Conservation (phyloP, 1,284 basidiomycete genomes). For the Grifola frondosa region DNA sequence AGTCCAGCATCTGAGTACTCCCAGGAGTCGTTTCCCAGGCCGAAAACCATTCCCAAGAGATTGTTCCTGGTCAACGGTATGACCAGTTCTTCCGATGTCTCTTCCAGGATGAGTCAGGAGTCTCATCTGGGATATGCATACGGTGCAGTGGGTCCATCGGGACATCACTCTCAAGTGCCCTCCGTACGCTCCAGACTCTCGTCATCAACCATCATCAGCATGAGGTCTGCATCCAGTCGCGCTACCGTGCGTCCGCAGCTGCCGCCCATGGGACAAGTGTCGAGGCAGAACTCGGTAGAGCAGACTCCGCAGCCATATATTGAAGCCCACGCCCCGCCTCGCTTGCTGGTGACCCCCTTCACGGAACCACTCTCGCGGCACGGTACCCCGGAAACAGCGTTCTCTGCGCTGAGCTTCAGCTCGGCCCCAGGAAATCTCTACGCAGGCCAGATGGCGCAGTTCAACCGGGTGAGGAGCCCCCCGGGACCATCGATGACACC, state of each 20-base stretch:
- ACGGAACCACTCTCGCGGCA: constrained; percentile 18
- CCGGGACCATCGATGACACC: too few species aligned
- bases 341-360: constrained; percentile 24
- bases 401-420: constrained; percentile 11
- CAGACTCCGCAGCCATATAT: neutral
- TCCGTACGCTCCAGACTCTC: constrained; percentile 10
- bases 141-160: constrained; percentile 16
- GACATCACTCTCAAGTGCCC: neutral
- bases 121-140: constrained; percentile 9
- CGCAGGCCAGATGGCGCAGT: constrained; percentile 1
- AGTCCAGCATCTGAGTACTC: constrained; percentile 13
- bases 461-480: neutral
- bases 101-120: neutral
- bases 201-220: constrained; percentile 9
- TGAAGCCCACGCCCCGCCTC: constrained; percentile 1
- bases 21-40: constrained; percentile 2
- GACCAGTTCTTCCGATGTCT: neutral
- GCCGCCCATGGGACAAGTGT: constrained; percentile 1
- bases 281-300: constrained; percentile 1
- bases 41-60: constrained; percentile 15
- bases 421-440: constrained; percentile 7
- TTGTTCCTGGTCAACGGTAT: constrained; percentile 17
- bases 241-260: neutral
- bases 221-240: neutral
- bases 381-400: constrained; percentile 20